These are phyloP conservation scores for Aspergillus steynii DNA, from an alignment of 495 filamentous ascomycete species.

Conservation along the genomic window DNA sequence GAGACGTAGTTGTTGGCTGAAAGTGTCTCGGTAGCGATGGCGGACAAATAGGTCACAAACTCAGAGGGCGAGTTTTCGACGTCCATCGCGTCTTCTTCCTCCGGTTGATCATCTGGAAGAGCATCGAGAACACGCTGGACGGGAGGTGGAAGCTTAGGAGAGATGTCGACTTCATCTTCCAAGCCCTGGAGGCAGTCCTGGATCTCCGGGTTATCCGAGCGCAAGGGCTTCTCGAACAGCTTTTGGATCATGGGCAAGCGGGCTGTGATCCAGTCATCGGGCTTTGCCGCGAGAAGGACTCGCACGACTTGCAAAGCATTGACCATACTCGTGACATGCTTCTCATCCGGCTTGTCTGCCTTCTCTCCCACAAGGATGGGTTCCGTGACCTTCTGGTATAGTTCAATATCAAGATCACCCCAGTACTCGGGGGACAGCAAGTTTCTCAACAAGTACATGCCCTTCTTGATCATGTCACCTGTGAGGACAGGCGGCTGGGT, in stretches of 20 bases:
- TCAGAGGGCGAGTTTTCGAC: conserved; percentile 71
- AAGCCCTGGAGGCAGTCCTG: conserved; percentile 84
- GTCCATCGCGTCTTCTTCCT: conserved; percentile 88
- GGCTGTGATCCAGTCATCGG: conserved; percentile 84
- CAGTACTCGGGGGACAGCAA: conserved; percentile 87
- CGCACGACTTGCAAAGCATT: conserved; percentile 90
- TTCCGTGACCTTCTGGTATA: conserved; percentile 88
- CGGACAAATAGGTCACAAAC: conserved; percentile 77
- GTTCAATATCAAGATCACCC: conserved; percentile 87
- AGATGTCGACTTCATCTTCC: conserved; percentile 65
- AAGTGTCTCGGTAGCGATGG: conserved; percentile 77
- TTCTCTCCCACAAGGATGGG: conserved; percentile 72
- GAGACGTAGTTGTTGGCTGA: conserved; percentile 77
- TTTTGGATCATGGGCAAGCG: conserved; percentile 78
- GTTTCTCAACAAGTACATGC: conserved; percentile 77
- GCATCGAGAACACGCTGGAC: conserved; percentile 83
- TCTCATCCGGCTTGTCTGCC: conserved; percentile 62
- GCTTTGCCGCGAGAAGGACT: conserved; percentile 80
- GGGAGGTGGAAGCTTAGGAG: conserved; percentile 56
- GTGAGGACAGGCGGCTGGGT: conserved; percentile 51
- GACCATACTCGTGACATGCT: conserved; percentile 78
- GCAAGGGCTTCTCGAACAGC: conserved; percentile 84
- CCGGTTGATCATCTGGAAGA: conserved; percentile 82
- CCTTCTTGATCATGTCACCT: conserved; percentile 81
- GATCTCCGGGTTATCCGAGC: conserved; percentile 82